phyloP scores from a whole-genome alignment of 2,329 filamentous ascomycete genomes.

The Fusarium domesticum region DNA sequence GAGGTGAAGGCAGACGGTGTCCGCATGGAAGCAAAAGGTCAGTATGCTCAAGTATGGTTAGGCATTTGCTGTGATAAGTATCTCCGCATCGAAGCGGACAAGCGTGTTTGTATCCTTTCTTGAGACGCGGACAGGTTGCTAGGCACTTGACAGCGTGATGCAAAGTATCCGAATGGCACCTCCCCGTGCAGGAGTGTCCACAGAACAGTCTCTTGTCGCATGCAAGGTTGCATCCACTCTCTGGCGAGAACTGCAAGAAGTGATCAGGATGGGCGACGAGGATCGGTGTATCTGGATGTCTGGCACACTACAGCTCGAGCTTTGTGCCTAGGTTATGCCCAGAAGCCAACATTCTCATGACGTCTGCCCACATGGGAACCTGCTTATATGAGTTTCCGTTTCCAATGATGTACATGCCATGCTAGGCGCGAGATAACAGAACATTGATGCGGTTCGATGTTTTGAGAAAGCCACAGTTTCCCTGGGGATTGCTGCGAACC shows the following conservation, averaged over 20 bases:
- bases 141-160: constrained; percentile 45
- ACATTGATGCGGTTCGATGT: constrained; percentile 68
- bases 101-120: constrained; percentile 41
- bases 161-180: constrained; percentile 45
- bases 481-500: constrained; percentile 62
- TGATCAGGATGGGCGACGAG: constrained; percentile 51
- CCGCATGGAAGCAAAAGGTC: constrained; percentile 19
- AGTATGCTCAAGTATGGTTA: constrained; percentile 1
- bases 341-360: constrained; percentile 8
- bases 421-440: constrained; percentile 60
- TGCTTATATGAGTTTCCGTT: constrained; percentile 55
- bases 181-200: constrained; percentile 43
- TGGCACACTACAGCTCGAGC: constrained; percentile 56
- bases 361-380: constrained; percentile 52
- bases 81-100: constrained; percentile 44
- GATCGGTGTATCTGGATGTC: constrained; percentile 53
- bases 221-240: constrained; percentile 55
- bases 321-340: constrained; percentile 43
- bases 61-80: constrained; percentile 30
- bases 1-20: constrained; percentile 3
- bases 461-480: constrained; percentile 62
- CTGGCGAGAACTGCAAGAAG: constrained; percentile 53
- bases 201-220: constrained; percentile 49
- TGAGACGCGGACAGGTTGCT: constrained; percentile 41
- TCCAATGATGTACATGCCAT: constrained; percentile 69